Percentiles rank a stretch among this genome's conserved stretches.
Evolutionary conservation across 805 yeast species (phyloP).

Genomic region (Saturnispora mendoncae): DNA sequence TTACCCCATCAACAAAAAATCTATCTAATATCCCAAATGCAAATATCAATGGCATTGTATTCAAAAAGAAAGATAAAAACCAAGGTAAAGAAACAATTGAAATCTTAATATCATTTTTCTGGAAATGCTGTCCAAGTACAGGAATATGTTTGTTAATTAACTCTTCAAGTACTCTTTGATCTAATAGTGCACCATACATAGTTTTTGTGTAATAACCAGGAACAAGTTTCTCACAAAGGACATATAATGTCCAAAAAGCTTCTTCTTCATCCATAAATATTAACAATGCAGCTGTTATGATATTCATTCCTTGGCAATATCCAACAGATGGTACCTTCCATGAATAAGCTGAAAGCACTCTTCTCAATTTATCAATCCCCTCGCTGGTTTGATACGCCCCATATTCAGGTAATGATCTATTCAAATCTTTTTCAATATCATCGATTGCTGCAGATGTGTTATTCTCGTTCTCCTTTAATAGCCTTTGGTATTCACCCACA

Average conservation of each 20-base stretch:
- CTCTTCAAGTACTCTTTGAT: slow-evolving; percentile 88
- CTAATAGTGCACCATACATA: slow-evolving; percentile 93
- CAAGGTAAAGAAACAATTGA: slow-evolving; percentile 93
- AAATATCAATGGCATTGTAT: slow-evolving; percentile 88
- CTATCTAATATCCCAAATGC: slow-evolving; percentile 90
- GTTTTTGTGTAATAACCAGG: slow-evolving; percentile 97
- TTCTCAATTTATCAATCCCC: slow-evolving; percentile 76
- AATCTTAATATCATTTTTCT: slow-evolving; percentile 73
- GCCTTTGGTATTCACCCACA: slow-evolving; percentile 45
- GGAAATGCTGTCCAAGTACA: slow-evolving; percentile 72
- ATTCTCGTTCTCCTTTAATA: slow-evolving; percentile 54
- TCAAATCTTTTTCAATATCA: slow-evolving; percentile 92
- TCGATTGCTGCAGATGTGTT: slow-evolving; percentile 78
- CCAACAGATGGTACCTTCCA: slow-evolving; percentile 98
- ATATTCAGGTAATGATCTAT: slow-evolving; percentile 91
- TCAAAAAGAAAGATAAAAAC: slow-evolving; percentile 85
- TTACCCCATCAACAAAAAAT: slow-evolving; percentile 82
- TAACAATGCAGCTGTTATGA: slow-evolving; percentile 69
- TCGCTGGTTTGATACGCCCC: slow-evolving; percentile 83
- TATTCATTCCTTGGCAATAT: slow-evolving; percentile 98
- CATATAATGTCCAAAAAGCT: slow-evolving; percentile 86
- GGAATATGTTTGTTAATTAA: slow-evolving; percentile 89
- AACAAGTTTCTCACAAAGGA: slow-evolving; percentile 71
- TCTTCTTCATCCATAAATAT: slow-evolving; percentile 93
- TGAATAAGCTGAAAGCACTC: slow-evolving; percentile 88